Evolutionary conservation across 805 yeast genomes (phyloP).

Genomic region (Metschnikowia borealis): DNA sequence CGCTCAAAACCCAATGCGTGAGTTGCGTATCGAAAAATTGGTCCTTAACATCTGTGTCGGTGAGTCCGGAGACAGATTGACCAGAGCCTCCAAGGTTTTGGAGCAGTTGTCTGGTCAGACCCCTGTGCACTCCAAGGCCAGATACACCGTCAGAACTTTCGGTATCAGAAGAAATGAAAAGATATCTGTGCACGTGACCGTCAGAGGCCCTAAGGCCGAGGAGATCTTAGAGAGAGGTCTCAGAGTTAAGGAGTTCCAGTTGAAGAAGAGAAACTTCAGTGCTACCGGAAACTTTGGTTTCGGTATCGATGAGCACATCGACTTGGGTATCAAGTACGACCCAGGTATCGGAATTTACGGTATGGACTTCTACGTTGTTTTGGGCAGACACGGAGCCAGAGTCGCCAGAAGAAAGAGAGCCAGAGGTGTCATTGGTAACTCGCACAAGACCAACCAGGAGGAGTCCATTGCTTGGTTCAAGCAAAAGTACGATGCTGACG

Average conservation of each 20-base stretch:
- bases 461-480: slow-evolving; percentile 98
- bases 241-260: slow-evolving; percentile 99
- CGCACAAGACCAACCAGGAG: slow-evolving; percentile 87
- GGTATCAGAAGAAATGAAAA: slow-evolving; percentile 99
- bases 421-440: slow-evolving; percentile 81
- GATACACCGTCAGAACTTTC: slow-evolving; percentile 99
- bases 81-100: slow-evolving; percentile 99
- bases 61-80: slow-evolving; percentile 99
- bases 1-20: slow-evolving; percentile 95
- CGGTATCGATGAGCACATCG: slow-evolving; percentile 99
- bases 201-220: slow-evolving; percentile 98
- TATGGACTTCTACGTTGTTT: slow-evolving; percentile 99
- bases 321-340: slow-evolving; percentile 99
- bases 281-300: slow-evolving; percentile 99
- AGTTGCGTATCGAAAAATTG: slow-evolving; percentile 97
- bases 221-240: slow-evolving; percentile 99
- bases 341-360: slow-evolving; percentile 99
- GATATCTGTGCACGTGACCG: slow-evolving; percentile 98
- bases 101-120: slow-evolving; percentile 99
- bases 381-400: slow-evolving; percentile 99
- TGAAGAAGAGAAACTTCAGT: slow-evolving; percentile 90
- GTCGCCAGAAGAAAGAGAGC: slow-evolving; percentile 98
- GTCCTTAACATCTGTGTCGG: slow-evolving; percentile 99
- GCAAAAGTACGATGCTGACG: slow-evolving; percentile 99
- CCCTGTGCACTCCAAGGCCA: slow-evolving; percentile 99